These are phyloP conservation scores for Ochromonadaceae sp. DNA, from an alignment of 352 stramenopile genomes.

Conservation along the genomic window DNA sequence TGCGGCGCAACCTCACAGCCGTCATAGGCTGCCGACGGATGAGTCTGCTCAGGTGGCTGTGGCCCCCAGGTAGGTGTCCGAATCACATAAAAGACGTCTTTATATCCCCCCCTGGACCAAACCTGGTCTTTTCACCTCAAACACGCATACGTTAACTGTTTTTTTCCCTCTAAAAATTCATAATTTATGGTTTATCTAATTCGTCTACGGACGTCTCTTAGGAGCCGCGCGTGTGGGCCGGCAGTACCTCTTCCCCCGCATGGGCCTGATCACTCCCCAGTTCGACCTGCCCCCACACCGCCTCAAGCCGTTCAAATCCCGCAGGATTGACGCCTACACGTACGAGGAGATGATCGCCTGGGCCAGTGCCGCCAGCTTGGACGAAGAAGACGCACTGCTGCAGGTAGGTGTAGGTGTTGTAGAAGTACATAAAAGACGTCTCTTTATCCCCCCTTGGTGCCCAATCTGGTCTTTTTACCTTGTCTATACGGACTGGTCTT, in stretches of 20 bases:
- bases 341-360: neutral
- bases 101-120: no score
- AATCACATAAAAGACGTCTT: no score
- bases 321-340: neutral
- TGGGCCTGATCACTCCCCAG: neutral
- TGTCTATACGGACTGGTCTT: no score
- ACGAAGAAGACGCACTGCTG: neutral
- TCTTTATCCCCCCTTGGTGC: no score
- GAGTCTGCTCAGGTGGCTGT: neutral
- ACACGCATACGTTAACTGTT: no score
- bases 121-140: no score
- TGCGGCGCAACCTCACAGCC: neutral
- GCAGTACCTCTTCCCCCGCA: neutral
- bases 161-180: no score
- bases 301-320: neutral
- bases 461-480: no score
- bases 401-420: no score
- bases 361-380: neutral
- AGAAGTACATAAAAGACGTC: no score
- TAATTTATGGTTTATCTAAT: no score
- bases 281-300: neutral
- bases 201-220: no score
- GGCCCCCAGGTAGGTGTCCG: constrained; percentile 5
- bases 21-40: neutral
- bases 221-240: neutral